Conservation (phyloP, 768 basidiomycete species). For the Gelatoporia subvermispora region DNA sequence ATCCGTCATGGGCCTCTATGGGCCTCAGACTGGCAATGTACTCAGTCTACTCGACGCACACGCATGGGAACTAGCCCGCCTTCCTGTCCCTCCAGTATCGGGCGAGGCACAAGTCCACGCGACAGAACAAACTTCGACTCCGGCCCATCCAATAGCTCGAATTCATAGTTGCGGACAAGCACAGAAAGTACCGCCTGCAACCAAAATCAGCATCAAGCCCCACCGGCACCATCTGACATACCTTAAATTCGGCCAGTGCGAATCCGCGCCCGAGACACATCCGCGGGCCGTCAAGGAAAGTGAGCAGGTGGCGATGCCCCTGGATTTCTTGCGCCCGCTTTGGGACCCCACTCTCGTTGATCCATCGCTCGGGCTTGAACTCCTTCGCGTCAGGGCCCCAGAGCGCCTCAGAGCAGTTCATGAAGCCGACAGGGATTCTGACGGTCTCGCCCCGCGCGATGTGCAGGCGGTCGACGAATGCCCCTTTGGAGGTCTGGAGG, state of each 20-base stretch:
- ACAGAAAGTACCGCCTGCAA: conserved; percentile 37
- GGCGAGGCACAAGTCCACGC: conserved; percentile 15
- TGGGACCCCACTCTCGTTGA: conserved; percentile 23
- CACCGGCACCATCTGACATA: conserved; percentile 6
- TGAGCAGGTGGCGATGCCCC: conserved; percentile 35
- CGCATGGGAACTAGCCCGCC: conserved; percentile 20
- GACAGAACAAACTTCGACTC: conserved; percentile 27
- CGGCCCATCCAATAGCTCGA: conserved; percentile 30
- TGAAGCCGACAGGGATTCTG: conserved; percentile 30
- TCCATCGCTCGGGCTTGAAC: conserved; percentile 43
- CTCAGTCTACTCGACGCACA: conserved; percentile 14
- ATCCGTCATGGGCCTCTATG: too few species aligned
- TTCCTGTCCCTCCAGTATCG: conserved; percentile 15
- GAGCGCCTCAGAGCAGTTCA: conserved; percentile 35
- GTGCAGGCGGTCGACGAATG: conserved; percentile 26
- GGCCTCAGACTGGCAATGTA: too few species aligned
- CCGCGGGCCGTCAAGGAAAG: conserved; percentile 41
- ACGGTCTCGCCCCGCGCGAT: conserved; percentile 31
- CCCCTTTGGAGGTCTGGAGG: conserved; percentile 5
- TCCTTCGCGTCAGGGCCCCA: conserved; percentile 43
- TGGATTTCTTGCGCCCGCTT: conserved; percentile 29
- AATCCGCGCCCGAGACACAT: conserved; percentile 42
- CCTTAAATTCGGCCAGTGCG: conserved; percentile 38
- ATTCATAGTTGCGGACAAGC: conserved; percentile 36
- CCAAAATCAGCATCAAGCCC: background rate